Evolutionary conservation across 1,139 yeast species (phyloP), one percentile per base, ranked within the genome.

Genomic region (Lodderomyces orthopsilosis): DNA sequence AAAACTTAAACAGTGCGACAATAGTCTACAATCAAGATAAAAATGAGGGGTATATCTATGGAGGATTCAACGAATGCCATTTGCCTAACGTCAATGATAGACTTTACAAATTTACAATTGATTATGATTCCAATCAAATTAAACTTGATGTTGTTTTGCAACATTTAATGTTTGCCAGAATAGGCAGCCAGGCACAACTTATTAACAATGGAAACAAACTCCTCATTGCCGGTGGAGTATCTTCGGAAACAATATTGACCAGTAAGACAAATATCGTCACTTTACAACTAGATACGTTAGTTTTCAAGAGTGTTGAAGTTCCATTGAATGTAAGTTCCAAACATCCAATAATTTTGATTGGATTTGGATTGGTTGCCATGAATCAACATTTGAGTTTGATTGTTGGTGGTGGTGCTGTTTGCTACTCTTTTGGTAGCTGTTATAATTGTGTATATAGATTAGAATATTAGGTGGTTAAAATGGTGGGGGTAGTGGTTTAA

Each of bases 331-430:
- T 64, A 0, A 76, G 83, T 77, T 33, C 44, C 5, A 43, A 59
- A 2, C 46, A 54, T 1, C 66, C 75, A 1, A 85, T 87, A 1
- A 63, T 85, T 48, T 63, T 84, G 22, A 73, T 81, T n/a, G 93
- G 93, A 0, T 78, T 77, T 52, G 77, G 73, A 26, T 43, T 79
- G 35, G 62, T 68, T 2, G 6, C 19, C 4, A 6, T 30, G n/a
- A 30, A 13, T 15, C 9, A 14, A 4, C 19, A 30, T 6, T 14
- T 15, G 19, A 36, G 40, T 30, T 37, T 37, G 21, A 54, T 80
- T 4, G 52, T 80, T 33, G 87, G 86, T 4, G 95, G 95, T 4
- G 95, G 95, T 2, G 91, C 85, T 0, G 89, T 86, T 1, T 87
- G 95, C 58, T 87, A 85, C 55, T 85, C 93, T 1, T 87, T 86